Evolutionary conservation across 352 stramenopile species (phyloP).

Genomic region (Pythium aphanidermatum): DNA sequence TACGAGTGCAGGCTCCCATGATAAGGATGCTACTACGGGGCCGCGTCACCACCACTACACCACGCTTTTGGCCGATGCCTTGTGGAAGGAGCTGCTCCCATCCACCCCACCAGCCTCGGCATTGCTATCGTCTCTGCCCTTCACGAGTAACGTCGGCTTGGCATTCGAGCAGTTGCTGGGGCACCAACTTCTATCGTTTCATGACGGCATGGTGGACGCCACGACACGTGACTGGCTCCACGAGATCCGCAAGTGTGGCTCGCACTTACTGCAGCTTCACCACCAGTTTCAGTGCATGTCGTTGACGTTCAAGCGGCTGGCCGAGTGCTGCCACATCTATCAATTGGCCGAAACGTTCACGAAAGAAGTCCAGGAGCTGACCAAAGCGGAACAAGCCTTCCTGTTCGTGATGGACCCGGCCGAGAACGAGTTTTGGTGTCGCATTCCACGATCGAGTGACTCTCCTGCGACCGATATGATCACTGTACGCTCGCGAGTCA

Average conservation of each 20-base stretch:
- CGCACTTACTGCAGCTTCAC: slow-evolving; percentile 51
- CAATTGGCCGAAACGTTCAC: slow-evolving; percentile 48
- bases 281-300: slow-evolving; percentile 54
- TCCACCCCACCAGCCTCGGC: slow-evolving; percentile 11
- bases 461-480: slow-evolving; percentile 18
- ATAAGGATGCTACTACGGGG: not conserved
- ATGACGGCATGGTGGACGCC: slow-evolving; percentile 40
- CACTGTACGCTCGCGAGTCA: slow-evolving; percentile 22
- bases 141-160: slow-evolving; percentile 47
- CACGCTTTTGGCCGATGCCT: slow-evolving; percentile 34
- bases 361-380: slow-evolving; percentile 35
- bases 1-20: too few relatives aligned
- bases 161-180: slow-evolving; percentile 53
- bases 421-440: slow-evolving; percentile 77
- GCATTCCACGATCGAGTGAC: slow-evolving; percentile 26
- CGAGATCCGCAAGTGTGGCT: slow-evolving; percentile 44
- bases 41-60: slow-evolving; percentile 11
- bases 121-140: slow-evolving; percentile 15
- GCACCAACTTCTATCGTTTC: slow-evolving; percentile 43
- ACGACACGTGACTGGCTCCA: slow-evolving; percentile 58
- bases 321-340: slow-evolving; percentile 51
- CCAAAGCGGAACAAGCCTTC: slow-evolving; percentile 55
- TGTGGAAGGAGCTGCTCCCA: slow-evolving; percentile 47
- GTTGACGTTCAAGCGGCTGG: slow-evolving; percentile 42
- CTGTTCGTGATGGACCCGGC: slow-evolving; percentile 65